Conservation (phyloP, 2,329 filamentous ascomycete genomes). For the Fusarium longipes region DNA sequence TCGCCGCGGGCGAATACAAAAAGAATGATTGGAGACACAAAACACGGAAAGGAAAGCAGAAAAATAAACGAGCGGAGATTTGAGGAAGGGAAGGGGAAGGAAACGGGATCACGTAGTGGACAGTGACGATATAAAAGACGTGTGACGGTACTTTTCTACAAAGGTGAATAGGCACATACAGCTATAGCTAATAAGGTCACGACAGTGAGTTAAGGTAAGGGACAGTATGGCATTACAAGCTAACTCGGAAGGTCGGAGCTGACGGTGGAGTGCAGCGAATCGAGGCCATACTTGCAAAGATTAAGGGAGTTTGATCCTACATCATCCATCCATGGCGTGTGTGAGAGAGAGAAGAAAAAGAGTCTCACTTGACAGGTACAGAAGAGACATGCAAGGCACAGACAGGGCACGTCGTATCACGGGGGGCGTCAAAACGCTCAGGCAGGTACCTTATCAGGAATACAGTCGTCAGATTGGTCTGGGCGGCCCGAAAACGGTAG, state of each 20-base stretch:
- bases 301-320: constrained; percentile 5
- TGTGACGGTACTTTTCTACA: background rate
- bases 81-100: background rate
- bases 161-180: background rate
- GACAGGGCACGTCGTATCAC: background rate
- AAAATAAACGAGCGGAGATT: background rate
- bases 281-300: background rate
- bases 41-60: background rate
- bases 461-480: background rate
- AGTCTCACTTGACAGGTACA: background rate
- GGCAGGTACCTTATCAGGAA: constrained; percentile 1
- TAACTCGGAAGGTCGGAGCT: constrained; percentile 8
- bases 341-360: background rate
- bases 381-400: background rate
- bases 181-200: background rate
- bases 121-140: constrained; percentile 4
- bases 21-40: background rate
- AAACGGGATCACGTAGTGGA: background rate
- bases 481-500: constrained; percentile 9
- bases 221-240: background rate
- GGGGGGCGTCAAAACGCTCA: background rate
- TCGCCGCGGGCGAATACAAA: background rate
- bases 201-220: background rate
- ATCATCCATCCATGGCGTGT: background rate
- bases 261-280: constrained; percentile 4